Evolutionary conservation across 805 yeast species (phyloP).

Genomic region (Candida verbasci): DNA sequence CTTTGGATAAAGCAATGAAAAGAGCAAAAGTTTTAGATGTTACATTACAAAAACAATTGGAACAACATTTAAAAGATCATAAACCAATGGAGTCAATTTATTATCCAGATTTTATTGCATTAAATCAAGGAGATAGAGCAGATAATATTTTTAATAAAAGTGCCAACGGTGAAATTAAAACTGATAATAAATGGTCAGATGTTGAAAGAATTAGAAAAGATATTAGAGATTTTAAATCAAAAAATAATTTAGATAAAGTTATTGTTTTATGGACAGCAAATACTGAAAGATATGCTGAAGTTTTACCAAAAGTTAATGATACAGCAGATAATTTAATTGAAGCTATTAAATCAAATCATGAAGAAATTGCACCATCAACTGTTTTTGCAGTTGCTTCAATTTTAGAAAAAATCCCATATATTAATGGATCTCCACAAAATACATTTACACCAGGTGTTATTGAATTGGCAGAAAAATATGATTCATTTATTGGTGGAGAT

Average conservation of each 20-base stretch:
- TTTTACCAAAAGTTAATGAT: conserved; percentile 79
- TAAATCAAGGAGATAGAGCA: conserved; percentile 89
- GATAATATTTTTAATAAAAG: conserved; percentile 72
- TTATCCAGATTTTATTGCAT: conserved; percentile 95
- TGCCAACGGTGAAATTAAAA: conserved; percentile 43
- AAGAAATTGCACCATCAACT: conserved; percentile 89
- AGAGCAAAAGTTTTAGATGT: conserved; percentile 85
- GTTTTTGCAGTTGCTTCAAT: conserved; percentile 91
- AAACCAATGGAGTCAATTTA: conserved; percentile 81
- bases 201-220: conserved; percentile 83
- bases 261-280: conserved; percentile 96
- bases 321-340: conserved; percentile 74
- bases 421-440: conserved; percentile 96
- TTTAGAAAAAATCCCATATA: conserved; percentile 82
- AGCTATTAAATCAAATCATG: conserved; percentile 73
- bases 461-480: conserved; percentile 76
- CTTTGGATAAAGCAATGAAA: conserved; percentile 73
- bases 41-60: conserved; percentile 74
- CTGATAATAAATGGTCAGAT: conserved; percentile 78
- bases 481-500: conserved; percentile 88
- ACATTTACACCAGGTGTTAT: conserved; percentile 95
- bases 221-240: conserved; percentile 69
- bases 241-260: conserved; percentile 76
- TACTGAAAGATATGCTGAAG: conserved; percentile 86
- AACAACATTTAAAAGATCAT: conserved; percentile 54